Percentiles rank a stretch among this genome's conserved stretches.
phyloP scores from a whole-genome alignment of 331 rosid species.

The Cydonia oblonga region DNA sequence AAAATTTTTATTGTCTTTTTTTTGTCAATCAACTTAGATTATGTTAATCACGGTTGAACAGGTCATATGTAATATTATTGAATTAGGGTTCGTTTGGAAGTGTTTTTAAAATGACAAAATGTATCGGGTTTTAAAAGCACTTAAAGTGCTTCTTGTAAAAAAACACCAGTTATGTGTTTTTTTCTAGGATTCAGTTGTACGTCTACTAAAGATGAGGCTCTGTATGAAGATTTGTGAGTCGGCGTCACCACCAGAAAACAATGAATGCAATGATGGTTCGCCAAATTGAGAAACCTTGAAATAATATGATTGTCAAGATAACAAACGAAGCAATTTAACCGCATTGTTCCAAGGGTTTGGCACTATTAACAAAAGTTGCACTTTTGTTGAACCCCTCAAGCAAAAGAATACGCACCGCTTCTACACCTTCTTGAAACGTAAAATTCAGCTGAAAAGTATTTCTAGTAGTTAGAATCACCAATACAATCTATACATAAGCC shows the following conservation, averaged over 20 bases:
- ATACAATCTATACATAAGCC: background rate
- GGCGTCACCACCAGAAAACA: background rate
- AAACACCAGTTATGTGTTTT: too few relatives aligned
- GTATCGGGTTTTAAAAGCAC: too few relatives aligned
- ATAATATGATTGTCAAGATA: background rate
- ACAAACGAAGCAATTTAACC: slow-evolving; percentile 36
- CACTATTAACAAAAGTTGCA: slow-evolving; percentile 74
- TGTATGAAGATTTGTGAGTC: background rate
- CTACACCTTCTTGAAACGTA: slow-evolving; percentile 62
- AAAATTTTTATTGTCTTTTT: too few relatives aligned
- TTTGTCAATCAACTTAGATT: background rate
- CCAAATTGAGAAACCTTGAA: background rate
- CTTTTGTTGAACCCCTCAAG: slow-evolving; percentile 76
- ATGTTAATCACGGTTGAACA: too few relatives aligned
- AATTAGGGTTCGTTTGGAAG: too few relatives aligned
- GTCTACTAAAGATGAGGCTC: background rate
- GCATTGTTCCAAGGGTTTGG: slow-evolving; percentile 53
- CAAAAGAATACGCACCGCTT: slow-evolving; percentile 72
- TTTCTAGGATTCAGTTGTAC: too few relatives aligned
- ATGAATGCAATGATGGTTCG: background rate
- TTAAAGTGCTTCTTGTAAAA: too few relatives aligned
- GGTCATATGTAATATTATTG: too few relatives aligned
- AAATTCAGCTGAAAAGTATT: slow-evolving; percentile 57
- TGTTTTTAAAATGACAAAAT: too few relatives aligned
- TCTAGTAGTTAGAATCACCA: slow-evolving; percentile 3